phyloP scores from a whole-genome alignment of 78 protist species.

The Cavenderia fasciculata region DNA sequence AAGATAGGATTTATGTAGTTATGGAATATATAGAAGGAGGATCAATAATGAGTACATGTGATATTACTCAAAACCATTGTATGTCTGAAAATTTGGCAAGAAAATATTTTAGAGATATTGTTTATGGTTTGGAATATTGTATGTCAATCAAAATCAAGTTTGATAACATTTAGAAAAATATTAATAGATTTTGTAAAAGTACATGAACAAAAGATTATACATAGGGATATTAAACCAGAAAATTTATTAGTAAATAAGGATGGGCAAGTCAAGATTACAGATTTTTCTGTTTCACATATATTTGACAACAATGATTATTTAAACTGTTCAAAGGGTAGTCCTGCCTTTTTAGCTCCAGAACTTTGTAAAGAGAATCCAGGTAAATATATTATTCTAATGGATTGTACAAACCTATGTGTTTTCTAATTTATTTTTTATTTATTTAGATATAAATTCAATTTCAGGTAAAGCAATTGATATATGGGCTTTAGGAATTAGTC shows the following conservation, averaged over 20 bases:
- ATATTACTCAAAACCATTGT: not conserved
- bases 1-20: conserved; percentile 58
- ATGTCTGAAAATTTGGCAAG: conserved; percentile 71
- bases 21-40: conserved; percentile 77
- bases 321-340: conserved; percentile 82
- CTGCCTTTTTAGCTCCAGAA: conserved; percentile 87
- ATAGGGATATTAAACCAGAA: conserved; percentile 88
- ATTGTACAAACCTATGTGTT: not conserved
- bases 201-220: conserved; percentile 82
- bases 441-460: conserved; percentile 1
- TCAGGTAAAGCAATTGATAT: conserved; percentile 73
- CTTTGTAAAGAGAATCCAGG: conserved; percentile 4
- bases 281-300: conserved; percentile 78
- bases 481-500: conserved; percentile 76
- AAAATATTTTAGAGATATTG: conserved; percentile 78
- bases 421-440: not conserved
- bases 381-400: not conserved
- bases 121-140: conserved; percentile 76
- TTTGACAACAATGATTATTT: conserved; percentile 58
- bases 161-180: not conserved
- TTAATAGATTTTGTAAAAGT: conserved; percentile 10
- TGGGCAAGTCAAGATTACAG: conserved; percentile 80
- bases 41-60: conserved; percentile 18
- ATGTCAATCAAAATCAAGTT: no score
- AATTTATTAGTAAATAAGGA: conserved; percentile 76